Percentiles rank a stretch among this genome's conserved stretches.
phyloP scores from a whole-genome alignment of 306 rosid species.

The Echinosophora koreensis region DNA sequence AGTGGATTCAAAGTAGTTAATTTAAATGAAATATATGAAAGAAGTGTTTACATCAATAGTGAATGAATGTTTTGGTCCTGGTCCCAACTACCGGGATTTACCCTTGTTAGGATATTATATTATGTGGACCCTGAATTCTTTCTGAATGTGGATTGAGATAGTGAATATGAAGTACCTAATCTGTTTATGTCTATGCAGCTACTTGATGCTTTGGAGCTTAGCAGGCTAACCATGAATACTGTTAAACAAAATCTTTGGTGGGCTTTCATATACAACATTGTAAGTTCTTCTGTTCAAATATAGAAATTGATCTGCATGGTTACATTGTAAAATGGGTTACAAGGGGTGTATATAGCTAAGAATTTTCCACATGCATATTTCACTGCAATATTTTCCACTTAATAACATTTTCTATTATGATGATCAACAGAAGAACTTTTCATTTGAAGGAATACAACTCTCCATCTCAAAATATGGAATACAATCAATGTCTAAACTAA shows the following conservation, averaged over 20 bases:
- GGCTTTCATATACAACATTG: slow-evolving; percentile 95
- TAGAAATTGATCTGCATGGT: slow-evolving; percentile 37
- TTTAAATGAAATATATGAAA: background rate
- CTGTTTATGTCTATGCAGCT: slow-evolving; percentile 63
- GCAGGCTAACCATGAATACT: slow-evolving; percentile 91
- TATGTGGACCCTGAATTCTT: slow-evolving; percentile 9
- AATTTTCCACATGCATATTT: slow-evolving; percentile 33
- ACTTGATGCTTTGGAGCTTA: slow-evolving; percentile 96
- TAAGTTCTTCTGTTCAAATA: slow-evolving; percentile 58
- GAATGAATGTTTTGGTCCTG: background rate
- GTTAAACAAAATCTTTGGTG: slow-evolving; percentile 98
- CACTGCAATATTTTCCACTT: background rate
- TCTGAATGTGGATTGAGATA: slow-evolving; percentile 29
- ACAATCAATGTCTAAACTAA: background rate
- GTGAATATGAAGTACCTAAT: slow-evolving; percentile 36
- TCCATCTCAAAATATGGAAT: slow-evolving; percentile 29
- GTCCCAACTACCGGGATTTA: background rate
- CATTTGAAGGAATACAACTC: background rate
- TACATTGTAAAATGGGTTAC: background rate
- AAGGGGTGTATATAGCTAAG: slow-evolving; percentile 4
- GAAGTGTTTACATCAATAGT: background rate
- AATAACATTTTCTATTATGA: slow-evolving; percentile 9
- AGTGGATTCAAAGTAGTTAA: slow-evolving; percentile 32
- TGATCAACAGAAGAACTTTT: slow-evolving; percentile 12
- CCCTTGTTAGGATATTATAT: background rate